Evolutionary conservation across 352 stramenopile species (phyloP).

Genomic region (Phytopythium oedochilum): DNA sequence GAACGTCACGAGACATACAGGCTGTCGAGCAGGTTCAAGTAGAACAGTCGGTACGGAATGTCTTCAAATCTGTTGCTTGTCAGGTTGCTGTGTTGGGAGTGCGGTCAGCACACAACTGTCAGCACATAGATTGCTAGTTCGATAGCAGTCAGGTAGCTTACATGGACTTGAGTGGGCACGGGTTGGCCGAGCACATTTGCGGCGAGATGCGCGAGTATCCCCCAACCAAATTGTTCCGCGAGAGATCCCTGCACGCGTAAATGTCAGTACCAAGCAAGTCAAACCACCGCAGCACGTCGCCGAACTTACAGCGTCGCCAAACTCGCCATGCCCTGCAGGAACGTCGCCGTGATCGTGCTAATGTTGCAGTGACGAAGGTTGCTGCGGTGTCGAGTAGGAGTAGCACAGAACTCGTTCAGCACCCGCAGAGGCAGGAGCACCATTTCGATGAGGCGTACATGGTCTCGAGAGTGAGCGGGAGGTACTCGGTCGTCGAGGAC

Average conservation of each 20-base stretch:
- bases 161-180: conserved; percentile 41
- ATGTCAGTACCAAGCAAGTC: not conserved
- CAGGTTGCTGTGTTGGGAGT: conserved; percentile 21
- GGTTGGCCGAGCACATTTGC: conserved; percentile 42
- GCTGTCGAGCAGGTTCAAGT: conserved; percentile 36
- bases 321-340: conserved; percentile 38
- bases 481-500: conserved; percentile 29
- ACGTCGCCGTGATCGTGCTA: conserved; percentile 28
- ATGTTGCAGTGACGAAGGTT: conserved; percentile 38
- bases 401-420: not conserved
- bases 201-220: conserved; percentile 42
- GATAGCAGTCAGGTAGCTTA: conserved; percentile 4
- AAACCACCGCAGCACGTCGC: not conserved
- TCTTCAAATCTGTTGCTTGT: conserved; percentile 28
- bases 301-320: conserved; percentile 28
- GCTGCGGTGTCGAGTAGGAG: conserved; percentile 3
- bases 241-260: conserved; percentile 27
- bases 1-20: conserved; percentile 9
- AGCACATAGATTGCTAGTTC: not conserved
- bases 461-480: conserved; percentile 34
- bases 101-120: not conserved
- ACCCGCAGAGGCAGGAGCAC: no score
- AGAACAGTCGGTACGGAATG: conserved; percentile 43
- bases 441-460: conserved; percentile 36
- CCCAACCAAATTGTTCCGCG: conserved; percentile 37